phyloP scores from a whole-genome alignment of 768 basidiomycete genomes.

The Candolleomyces efflorescens region DNA sequence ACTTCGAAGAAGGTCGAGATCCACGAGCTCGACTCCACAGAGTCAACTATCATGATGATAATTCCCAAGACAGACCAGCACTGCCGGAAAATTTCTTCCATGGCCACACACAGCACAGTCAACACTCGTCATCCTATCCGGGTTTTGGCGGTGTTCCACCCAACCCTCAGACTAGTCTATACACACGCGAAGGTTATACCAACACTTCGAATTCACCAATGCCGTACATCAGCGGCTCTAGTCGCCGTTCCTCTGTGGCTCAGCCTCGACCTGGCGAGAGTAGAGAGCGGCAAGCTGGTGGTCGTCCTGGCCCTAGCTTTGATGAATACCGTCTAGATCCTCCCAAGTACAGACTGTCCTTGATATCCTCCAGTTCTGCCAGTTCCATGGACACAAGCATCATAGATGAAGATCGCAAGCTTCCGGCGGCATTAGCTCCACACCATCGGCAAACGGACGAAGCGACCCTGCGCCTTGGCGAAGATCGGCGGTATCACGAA shows the following conservation, averaged over 20 bases:
- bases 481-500: not conserved
- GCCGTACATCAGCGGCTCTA: not conserved
- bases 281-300: not conserved
- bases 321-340: not conserved
- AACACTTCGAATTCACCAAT: not conserved
- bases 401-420: not conserved
- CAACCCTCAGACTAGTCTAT: not conserved
- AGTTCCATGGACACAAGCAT: not conserved
- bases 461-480: not conserved
- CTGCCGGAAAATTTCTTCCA: not conserved
- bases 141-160: not conserved
- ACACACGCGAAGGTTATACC: not conserved
- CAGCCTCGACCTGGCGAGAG: not conserved
- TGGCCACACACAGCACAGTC: not conserved
- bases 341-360: not conserved
- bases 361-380: not conserved
- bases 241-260: not conserved
- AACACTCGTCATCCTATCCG: not conserved
- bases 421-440: not conserved
- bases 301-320: not conserved
- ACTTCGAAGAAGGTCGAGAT: constrained; percentile 2
- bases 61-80: too few species aligned
- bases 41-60: not conserved
- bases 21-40: not conserved
- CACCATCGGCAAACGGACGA: not conserved